These are phyloP conservation scores for Sclerospora graminicola DNA, from an alignment of 352 stramenopile genomes.

Conservation along the genomic window DNA sequence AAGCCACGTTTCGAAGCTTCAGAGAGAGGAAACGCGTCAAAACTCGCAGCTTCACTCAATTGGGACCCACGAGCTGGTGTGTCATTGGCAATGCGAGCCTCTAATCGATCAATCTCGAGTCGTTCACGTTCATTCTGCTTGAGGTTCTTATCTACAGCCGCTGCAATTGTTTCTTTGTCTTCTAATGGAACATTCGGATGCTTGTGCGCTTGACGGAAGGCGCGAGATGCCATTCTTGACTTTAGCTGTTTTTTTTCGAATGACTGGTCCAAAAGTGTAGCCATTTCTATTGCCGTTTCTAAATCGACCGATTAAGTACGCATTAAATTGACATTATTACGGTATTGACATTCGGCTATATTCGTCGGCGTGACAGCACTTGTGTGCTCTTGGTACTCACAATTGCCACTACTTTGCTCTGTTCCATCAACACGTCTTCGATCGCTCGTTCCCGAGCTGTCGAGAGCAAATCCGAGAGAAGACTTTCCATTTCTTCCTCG, in stretches of 20 bases:
- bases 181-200: conserved; percentile 3
- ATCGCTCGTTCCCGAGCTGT: conserved; percentile 52
- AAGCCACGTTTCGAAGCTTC: conserved; percentile 62
- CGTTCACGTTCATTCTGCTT: conserved; percentile 71
- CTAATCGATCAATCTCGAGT: conserved; percentile 56
- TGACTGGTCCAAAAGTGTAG: conserved; percentile 9
- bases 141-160: conserved; percentile 27
- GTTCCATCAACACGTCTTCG: conserved; percentile 71
- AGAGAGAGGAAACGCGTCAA: conserved; percentile 81
- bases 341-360: no score
- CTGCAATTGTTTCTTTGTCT: conserved; percentile 9
- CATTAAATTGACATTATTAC: no score
- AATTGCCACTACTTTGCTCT: conserved; percentile 72
- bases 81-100: conserved; percentile 50
- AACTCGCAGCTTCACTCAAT: conserved; percentile 58
- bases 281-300: neutral
- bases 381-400: conserved; percentile 74
- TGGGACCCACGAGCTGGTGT: conserved; percentile 74
- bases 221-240: conserved; percentile 29
- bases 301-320: neutral
- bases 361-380: conserved; percentile 44
- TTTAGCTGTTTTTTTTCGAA: conserved; percentile 15
- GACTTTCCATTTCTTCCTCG: conserved; percentile 59
- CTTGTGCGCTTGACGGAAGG: conserved; percentile 21
- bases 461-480: conserved; percentile 70